These are phyloP conservation scores for Entomortierella lignicola DNA, from an alignment of 192 early-diverging fungal genomes.

Conservation along the genomic window DNA sequence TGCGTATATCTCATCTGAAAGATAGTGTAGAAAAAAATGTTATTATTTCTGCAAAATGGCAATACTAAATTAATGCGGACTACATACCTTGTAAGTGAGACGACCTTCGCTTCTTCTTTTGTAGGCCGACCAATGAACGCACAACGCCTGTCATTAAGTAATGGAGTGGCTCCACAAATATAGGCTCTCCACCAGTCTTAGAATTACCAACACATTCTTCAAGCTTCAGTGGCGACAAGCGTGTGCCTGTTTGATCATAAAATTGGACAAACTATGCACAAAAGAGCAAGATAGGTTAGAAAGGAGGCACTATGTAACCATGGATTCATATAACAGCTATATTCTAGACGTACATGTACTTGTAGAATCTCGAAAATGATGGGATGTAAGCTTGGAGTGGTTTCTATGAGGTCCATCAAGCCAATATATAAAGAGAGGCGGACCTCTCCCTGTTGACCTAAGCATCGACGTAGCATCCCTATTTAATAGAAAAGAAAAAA, in stretches of 20 bases:
- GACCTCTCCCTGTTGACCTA: slow-evolving; percentile 76
- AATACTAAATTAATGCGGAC: neutral
- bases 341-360: slow-evolving; percentile 24
- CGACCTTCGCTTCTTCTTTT: slow-evolving; percentile 19
- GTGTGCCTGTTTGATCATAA: slow-evolving; percentile 27
- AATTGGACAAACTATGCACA: slow-evolving; percentile 34
- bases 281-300: slow-evolving; percentile 14
- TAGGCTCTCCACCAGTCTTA: slow-evolving; percentile 50
- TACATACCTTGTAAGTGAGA: slow-evolving; percentile 8
- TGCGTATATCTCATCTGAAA: slow-evolving; percentile 4
- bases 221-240: slow-evolving; percentile 36
- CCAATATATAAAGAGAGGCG: slow-evolving; percentile 67
- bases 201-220: slow-evolving; percentile 52
- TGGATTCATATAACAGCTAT: neutral
- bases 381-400: slow-evolving; percentile 37
- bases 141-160: slow-evolving; percentile 53
- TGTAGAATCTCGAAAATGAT: slow-evolving; percentile 67
- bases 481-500: slow-evolving; percentile 50
- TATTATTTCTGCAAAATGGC: neutral
- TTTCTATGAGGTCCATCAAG: slow-evolving; percentile 59
- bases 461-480: slow-evolving; percentile 74
- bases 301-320: neutral
- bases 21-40: neutral
- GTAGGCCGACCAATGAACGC: slow-evolving; percentile 26
- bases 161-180: slow-evolving; percentile 62